Evolutionary conservation across 805 yeast genomes (phyloP), one percentile per base, ranked within the genome.

Genomic region (Blastobotrys attinorum): DNA sequence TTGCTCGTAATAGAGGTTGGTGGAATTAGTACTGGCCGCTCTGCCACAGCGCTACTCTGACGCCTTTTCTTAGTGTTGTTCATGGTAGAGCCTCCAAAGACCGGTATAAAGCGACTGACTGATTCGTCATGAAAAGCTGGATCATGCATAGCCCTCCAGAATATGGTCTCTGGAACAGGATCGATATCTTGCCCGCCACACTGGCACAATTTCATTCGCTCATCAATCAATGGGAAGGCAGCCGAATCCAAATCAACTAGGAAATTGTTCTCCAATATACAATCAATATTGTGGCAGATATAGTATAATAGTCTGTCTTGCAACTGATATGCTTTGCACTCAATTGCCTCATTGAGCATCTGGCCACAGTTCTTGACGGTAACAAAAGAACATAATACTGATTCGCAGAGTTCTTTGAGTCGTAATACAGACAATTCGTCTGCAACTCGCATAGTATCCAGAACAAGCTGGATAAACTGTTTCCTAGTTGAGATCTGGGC

Each of bases 251-350:
- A 3, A 11, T 43, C 40, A 33, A 17, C 22, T 39, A 15, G 31
- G 25, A 42, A 47, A 27, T 23, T 27, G 18, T 78, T 80, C 42
- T 77, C 72, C 27, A 87, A 63, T 13, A 84, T 54, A 2, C 76
- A 56, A 23, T 79, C 87, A 44, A 83, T 62, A 57, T 86, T 85
- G 49, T 75, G 70, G 50, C 74, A 77, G 10, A 85, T 67, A 51
- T 74, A 83, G 80, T 86, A 79, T 21, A 80, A 64, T 56, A 95
- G 76, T 43, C 76, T 73, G 40, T 70, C 68, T 47, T 77, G 68
- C 31, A 88, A 59, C 50, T 79, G 75, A 10, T 62, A 58, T 4
- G 87, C 83, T 17, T 71, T 60, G 38, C 71, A 63, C 16, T 63
- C 53, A 37, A 70, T 70, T 0, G 94, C 72, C 53, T 79, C 79